Evolutionary conservation across 2,329 filamentous ascomycete genomes (phyloP), one percentile per base, ranked within the genome.

Genomic region (Zymoseptoria pseudotritici): DNA sequence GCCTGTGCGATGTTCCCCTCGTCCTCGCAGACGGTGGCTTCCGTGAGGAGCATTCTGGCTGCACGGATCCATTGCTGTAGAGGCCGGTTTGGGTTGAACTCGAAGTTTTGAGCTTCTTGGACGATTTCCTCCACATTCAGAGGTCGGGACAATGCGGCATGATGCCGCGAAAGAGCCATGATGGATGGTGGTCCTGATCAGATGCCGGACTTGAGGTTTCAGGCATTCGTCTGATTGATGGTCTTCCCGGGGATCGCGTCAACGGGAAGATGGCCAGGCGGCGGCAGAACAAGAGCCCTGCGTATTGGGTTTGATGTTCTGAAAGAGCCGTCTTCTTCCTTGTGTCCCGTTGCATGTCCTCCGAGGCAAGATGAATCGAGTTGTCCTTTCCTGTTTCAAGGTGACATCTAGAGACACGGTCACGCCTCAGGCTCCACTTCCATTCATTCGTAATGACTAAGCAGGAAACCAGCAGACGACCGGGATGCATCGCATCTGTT

Each of bases 1-100:
- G 93, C 90, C 71, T 94, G 88, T 68, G 91, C 85, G 65, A 91
- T 85, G 75, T 97, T 92, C 69, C 88, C 87, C 74, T 97, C 93
- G 50, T 83, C 83, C 69, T 94, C 83, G 72, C 96, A 96, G 67
- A 93, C 90, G 56, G 85, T 82, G 20, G 91, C 92, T 90, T 97
- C 70, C 11, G 58, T 73, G 22, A 70, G 63, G 17, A 72, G 63
- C 65, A 72, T 66, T 50, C 66, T 65, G 13, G 66, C 68, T 3
- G 70, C 61, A 19, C 69, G 67, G 10, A 72, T 65, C 70, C 70
- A 72, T 62, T 36, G 58, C 50, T 67, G 88, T 59, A 97, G 80
- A 2, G 88, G 83, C 56, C 96, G 88, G 31, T 83, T 81, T 1
- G 82, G 81, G 72, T 91, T 90, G 77, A 92, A 97, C 59, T 88